Evolutionary conservation across 2,329 filamentous ascomycete species (phyloP), one percentile per base, ranked within the genome.

Genomic region (Ramichloridium luteum): DNA sequence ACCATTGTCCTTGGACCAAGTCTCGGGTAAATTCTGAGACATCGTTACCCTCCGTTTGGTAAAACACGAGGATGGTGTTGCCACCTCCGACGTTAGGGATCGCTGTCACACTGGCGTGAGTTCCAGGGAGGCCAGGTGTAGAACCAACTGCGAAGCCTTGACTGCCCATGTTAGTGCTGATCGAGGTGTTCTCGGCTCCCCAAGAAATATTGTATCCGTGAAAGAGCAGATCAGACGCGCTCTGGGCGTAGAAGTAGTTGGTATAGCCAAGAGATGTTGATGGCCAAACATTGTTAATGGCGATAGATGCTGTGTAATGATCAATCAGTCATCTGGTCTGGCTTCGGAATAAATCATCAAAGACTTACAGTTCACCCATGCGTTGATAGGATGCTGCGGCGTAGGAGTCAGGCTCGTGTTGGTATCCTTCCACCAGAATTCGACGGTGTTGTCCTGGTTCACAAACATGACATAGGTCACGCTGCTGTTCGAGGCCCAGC

Each of bases 381-480:
- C 37, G 22, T 62, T 62, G 41, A 61, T 56, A 1, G 57, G 59
- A 29, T 62, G 60, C 0, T 34, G 20, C 4, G 46, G 40, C 1
- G 47, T 53, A 3, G 48, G 45, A 1, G 39, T 38, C 3, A 45
- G 30, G 4, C 44, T 58, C 4, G 43, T 50, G 36, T 62, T 56
- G 2, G 55, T 57, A 33, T 65, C 60, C 40, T 57, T 61, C 61
- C 61, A 64, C 41, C 51, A 61, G 17, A 64, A 49, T 29, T 62
- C 56, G 2, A 58, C 49, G 3, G 50, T 46, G 36, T 60, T 56
- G 4, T 56, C 20, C 9, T 48, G 34, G 34, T 60, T 59, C 10
- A 59, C 53, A 34, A 64, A 49, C 58, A 64, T 62, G 12, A 57
- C 53, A 37, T 65, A 64, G 6, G 55, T 56, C 0, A 53, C 51